phyloP scores from a whole-genome alignment of 805 yeast species.

The Candida gorgasii region DNA sequence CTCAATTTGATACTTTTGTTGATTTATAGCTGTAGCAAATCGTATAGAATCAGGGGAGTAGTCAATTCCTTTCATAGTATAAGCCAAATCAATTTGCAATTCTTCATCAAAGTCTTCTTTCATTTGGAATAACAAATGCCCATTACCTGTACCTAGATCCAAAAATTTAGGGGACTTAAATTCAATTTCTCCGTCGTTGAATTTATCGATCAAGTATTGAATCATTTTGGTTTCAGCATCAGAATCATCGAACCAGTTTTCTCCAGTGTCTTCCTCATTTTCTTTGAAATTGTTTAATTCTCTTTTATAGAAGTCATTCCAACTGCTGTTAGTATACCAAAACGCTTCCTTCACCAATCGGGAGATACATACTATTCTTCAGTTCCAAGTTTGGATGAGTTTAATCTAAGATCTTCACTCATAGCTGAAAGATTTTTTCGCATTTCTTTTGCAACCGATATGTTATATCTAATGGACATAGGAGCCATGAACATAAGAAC shows the following conservation, averaged over 20 bases:
- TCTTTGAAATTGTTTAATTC: constrained; percentile 72
- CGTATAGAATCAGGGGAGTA: constrained; percentile 79
- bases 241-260: constrained; percentile 95
- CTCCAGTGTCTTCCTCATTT: constrained; percentile 87
- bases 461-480: no score
- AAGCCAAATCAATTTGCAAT: constrained; percentile 10
- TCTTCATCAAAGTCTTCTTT: constrained; percentile 59
- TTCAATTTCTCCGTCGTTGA: constrained; percentile 28
- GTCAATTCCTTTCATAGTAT: constrained; percentile 64
- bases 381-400: constrained; percentile 84
- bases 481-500: no score
- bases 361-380: constrained; percentile 59
- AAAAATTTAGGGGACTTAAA: constrained; percentile 44
- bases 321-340: constrained; percentile 42
- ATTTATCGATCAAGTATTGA: constrained; percentile 60
- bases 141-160: constrained; percentile 97
- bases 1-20: constrained; percentile 31
- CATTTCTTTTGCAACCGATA: no score
- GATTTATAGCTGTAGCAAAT: constrained; percentile 66
- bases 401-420: constrained; percentile 41
- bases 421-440: constrained; percentile 1
- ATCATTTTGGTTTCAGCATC: constrained; percentile 86
- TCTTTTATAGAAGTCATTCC: constrained; percentile 83
- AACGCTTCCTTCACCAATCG: background rate
- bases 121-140: constrained; percentile 77